These are phyloP conservation scores for Fraxinus americana DNA, from an alignment of 257 asterid genomes.

Conservation along the genomic window DNA sequence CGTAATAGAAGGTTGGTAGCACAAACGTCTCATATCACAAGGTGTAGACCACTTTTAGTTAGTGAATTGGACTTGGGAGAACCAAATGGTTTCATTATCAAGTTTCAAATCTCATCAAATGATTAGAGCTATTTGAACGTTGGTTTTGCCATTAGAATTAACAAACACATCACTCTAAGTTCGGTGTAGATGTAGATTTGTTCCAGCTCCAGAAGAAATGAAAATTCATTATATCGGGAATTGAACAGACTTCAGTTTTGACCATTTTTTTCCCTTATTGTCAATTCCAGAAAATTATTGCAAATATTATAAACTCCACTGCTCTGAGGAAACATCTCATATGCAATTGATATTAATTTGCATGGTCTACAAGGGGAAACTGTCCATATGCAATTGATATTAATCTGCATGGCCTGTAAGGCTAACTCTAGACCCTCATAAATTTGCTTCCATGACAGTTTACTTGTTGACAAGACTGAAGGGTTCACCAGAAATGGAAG, in stretches of 20 bases:
- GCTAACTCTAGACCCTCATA: constrained; percentile 17
- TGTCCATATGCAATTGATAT: constrained; percentile 10
- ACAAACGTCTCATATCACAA: neutral
- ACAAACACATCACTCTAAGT: neutral
- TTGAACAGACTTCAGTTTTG: neutral
- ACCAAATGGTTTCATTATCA: neutral
- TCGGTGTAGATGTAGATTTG: neutral
- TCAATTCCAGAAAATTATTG: constrained; percentile 1
- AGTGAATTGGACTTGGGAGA: constrained; percentile 2
- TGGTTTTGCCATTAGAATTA: neutral
- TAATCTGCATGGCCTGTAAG: constrained; percentile 7
- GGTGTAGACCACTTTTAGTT: neutral
- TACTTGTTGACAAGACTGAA: constrained; percentile 57
- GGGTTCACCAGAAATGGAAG: constrained; percentile 53
- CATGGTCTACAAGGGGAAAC: constrained; percentile 8
- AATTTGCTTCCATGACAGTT: constrained; percentile 46
- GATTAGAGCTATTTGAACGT: neutral
- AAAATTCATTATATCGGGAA: neutral
- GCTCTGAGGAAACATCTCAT: constrained; percentile 7
- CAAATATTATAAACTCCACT: neutral
- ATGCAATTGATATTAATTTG: constrained; percentile 12
- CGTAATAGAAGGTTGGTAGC: neutral
- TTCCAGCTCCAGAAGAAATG: neutral
- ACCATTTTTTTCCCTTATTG: neutral
- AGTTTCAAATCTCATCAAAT: neutral